These are phyloP conservation scores for Suillus subalutaceus DNA, from an alignment of 768 basidiomycete species.

Conservation along the genomic window DNA sequence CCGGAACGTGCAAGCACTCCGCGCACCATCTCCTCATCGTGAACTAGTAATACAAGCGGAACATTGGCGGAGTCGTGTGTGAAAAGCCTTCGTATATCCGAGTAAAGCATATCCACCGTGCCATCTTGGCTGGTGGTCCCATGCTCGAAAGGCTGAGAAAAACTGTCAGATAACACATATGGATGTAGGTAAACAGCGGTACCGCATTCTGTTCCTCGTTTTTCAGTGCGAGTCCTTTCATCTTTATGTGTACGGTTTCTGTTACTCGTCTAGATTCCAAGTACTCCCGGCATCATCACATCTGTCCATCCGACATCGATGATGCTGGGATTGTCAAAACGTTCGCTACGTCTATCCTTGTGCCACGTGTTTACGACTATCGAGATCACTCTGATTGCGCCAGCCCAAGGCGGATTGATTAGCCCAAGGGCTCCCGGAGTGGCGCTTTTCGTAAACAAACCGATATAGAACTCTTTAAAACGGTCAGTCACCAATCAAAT, in stretches of 20 bases:
- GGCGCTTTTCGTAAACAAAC: constrained; percentile 27
- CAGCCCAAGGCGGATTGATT: constrained; percentile 34
- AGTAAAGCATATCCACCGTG: constrained; percentile 9
- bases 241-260: constrained; percentile 23
- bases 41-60: constrained; percentile 52
- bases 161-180: constrained; percentile 6
- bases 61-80: constrained; percentile 18
- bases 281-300: constrained; percentile 30
- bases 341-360: constrained; percentile 36
- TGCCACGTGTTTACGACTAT: constrained; percentile 40
- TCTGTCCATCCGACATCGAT: constrained; percentile 49
- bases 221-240: constrained; percentile 12
- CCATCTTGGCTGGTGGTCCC: constrained; percentile 13
- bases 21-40: constrained; percentile 42
- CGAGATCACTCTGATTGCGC: constrained; percentile 35
- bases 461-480: constrained; percentile 34
- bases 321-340: constrained; percentile 35
- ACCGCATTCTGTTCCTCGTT: constrained; percentile 22
- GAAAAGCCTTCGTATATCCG: constrained; percentile 25
- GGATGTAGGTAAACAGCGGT: background rate
- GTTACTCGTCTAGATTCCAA: constrained; percentile 19
- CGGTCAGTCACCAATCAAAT: background rate
- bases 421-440: constrained; percentile 37
- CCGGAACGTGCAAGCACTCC: constrained; percentile 44
- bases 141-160: constrained; percentile 20